These are phyloP conservation scores for Pterocarpus santalinus DNA, from an alignment of 306 rosid species.

Conservation along the genomic window DNA sequence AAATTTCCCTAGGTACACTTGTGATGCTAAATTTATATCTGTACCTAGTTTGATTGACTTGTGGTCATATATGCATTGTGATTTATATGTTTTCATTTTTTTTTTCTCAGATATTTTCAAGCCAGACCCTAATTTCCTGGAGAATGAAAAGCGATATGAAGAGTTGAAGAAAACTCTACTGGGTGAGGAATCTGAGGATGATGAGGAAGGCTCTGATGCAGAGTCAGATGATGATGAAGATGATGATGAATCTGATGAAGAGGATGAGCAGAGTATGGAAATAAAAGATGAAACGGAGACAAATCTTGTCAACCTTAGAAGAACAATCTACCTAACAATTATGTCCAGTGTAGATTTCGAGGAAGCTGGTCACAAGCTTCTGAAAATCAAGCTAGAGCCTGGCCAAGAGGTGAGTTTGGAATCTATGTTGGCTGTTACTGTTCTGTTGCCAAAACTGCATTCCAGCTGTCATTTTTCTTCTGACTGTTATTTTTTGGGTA, in stretches of 20 bases:
- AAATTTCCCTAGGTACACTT: constrained; percentile 52
- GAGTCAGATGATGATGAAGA: constrained; percentile 74
- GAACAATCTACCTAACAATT: constrained; percentile 90
- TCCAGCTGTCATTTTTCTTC: background rate
- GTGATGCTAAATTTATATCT: constrained; percentile 20
- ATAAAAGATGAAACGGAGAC: constrained; percentile 95
- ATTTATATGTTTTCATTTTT: constrained; percentile 18
- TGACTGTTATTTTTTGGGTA: background rate
- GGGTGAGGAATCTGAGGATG: constrained; percentile 95
- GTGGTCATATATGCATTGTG: background rate
- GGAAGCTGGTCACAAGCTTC: constrained; percentile 98
- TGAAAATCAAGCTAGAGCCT: constrained; percentile 94
- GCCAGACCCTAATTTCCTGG: constrained; percentile 77
- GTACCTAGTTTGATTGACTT: constrained; percentile 25
- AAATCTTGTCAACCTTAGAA: constrained; percentile 86
- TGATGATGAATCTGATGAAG: constrained; percentile 70
- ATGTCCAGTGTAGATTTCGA: constrained; percentile 98
- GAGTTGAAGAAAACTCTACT: constrained; percentile 81
- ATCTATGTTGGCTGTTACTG: constrained; percentile 23
- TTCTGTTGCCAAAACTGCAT: constrained; percentile 30
- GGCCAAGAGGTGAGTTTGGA: constrained; percentile 87
- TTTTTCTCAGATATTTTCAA: constrained; percentile 76
- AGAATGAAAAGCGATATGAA: constrained; percentile 83
- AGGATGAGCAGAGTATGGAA: constrained; percentile 75
- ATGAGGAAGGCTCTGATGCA: constrained; percentile 74